These are phyloP conservation scores for Solanum bukasovii DNA, from an alignment of 257 asterid species.

Conservation along the genomic window DNA sequence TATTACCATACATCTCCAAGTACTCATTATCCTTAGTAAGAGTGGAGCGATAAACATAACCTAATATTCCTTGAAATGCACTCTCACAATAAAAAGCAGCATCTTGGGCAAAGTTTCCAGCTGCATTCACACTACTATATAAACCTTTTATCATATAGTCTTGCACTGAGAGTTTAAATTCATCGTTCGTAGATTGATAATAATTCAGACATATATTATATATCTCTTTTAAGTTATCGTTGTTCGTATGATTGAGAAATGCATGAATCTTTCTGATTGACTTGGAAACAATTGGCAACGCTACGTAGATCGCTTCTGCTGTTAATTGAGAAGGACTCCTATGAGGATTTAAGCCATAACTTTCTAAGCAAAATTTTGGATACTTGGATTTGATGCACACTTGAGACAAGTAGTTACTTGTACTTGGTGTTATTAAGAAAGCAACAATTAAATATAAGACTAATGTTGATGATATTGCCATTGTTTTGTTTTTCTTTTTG, in stretches of 20 bases:
- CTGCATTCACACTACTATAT: background rate
- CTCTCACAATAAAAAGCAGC: background rate
- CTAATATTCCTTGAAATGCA: background rate
- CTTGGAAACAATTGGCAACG: background rate
- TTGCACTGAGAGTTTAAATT: background rate
- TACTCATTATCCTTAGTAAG: background rate
- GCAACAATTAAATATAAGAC: background rate
- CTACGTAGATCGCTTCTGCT: background rate
- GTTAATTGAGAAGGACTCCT: background rate
- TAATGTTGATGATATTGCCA: background rate
- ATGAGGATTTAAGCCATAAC: background rate
- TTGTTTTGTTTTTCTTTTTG: background rate
- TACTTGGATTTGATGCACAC: background rate
- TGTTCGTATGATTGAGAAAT: background rate
- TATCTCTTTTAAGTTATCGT: background rate
- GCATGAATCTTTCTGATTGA: background rate
- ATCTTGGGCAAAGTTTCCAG: background rate
- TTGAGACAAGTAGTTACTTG: background rate
- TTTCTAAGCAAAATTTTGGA: background rate
- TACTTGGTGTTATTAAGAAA: background rate
- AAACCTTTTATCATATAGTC: background rate
- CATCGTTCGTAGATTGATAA: background rate
- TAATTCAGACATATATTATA: background rate
- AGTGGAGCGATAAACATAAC: background rate
- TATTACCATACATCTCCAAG: background rate